Base-by-base conservation (phyloP, 164 flowering plant genomes). In the Litsea cubeba region DNA sequence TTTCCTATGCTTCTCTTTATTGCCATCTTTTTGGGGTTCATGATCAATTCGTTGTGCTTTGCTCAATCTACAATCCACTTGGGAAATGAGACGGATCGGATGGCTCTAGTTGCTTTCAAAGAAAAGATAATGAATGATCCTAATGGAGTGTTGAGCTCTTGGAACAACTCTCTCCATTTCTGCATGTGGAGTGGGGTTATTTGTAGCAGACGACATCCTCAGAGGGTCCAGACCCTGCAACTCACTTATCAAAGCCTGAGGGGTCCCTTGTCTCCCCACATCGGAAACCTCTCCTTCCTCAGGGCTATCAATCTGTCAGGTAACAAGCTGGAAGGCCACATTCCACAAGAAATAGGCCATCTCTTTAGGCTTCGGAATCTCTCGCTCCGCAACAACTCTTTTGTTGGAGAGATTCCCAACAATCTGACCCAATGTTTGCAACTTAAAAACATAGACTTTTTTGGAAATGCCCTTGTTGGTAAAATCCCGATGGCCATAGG, bases 381-480 rank as follows among this genome's bases (percentile, higher is more conserved):
- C 1, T 79, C 82, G 62, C 4, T 84, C 17, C 81, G 84, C 73
- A 72, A 24, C 23, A 87, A 87, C 72, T n/a, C 10, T 70, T 35
- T 86, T 0, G 22, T 60, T 51, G 87, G 87, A 18, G 50, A 2
- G 0, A 74, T 87, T 12, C 88, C 90, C 1, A 8, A 58, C 0
- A 78, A 79, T 54, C 72, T 85, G 58, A 73, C 72, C 66, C 30
- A 24, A 1, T 75, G 79, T 49, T 28, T 2, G 5, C 5, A 4
- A 30, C 35, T 30, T 30, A 30, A 1, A 30, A 30, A 0, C 35
- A 30, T 30, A 30, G 0, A 15, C 22, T 58, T 2, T 3, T 3
- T 68, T 11, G n/a, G 28, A 28, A 88, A 49, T 26, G 10, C 24
- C 11, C 17, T 51, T 18, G 11, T 22, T 1, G 72, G 72, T 6